Conservation (phyloP, 1,139 yeast species). For the Blastobotrys illinoisensis region DNA sequence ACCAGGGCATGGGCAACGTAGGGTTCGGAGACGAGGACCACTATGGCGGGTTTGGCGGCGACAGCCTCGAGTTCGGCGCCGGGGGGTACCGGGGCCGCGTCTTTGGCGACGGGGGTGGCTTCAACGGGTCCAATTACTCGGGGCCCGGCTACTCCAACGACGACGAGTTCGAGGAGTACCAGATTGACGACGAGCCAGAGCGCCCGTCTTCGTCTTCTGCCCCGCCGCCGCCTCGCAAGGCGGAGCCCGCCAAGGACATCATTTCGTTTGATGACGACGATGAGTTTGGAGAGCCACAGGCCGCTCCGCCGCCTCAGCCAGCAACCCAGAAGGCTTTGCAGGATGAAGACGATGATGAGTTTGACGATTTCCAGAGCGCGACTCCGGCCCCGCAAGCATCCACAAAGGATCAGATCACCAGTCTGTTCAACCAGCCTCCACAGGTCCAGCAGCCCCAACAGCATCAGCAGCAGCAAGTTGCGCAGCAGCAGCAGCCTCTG, state of each 20-base stretch:
- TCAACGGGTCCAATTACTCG: slow-evolving; percentile 38
- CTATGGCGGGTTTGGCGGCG: slow-evolving; percentile 39
- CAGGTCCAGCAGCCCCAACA: slow-evolving; percentile 21
- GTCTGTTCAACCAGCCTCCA: slow-evolving; percentile 22
- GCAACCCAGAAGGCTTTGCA: slow-evolving; percentile 16
- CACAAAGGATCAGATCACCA: slow-evolving; percentile 19
- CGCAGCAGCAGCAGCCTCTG: slow-evolving; percentile 14
- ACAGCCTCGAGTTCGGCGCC: slow-evolving; percentile 28
- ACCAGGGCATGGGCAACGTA: slow-evolving; percentile 36
- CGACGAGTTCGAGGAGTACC: slow-evolving; percentile 45
- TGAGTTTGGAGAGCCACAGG: slow-evolving; percentile 91
- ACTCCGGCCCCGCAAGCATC: slow-evolving; percentile 28
- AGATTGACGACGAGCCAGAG: slow-evolving; percentile 30
- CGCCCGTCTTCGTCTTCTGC: slow-evolving; percentile 15
- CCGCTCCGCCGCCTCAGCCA: slow-evolving; percentile 39
- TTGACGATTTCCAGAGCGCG: slow-evolving; percentile 91
- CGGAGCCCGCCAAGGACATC: slow-evolving; percentile 20
- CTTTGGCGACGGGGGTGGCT: slow-evolving; percentile 78
- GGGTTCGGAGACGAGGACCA: slow-evolving; percentile 39
- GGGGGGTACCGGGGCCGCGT: slow-evolving; percentile 45
- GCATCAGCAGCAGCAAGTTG: slow-evolving; percentile 19
- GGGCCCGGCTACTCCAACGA: slow-evolving; percentile 31
- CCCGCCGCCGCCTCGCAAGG: slow-evolving; percentile 9
- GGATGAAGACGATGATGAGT: slow-evolving; percentile 75
- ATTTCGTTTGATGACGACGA: slow-evolving; percentile 42